These are phyloP conservation scores for Ramalina intermedia DNA, from an alignment of 495 filamentous ascomycete species.

Conservation along the genomic window DNA sequence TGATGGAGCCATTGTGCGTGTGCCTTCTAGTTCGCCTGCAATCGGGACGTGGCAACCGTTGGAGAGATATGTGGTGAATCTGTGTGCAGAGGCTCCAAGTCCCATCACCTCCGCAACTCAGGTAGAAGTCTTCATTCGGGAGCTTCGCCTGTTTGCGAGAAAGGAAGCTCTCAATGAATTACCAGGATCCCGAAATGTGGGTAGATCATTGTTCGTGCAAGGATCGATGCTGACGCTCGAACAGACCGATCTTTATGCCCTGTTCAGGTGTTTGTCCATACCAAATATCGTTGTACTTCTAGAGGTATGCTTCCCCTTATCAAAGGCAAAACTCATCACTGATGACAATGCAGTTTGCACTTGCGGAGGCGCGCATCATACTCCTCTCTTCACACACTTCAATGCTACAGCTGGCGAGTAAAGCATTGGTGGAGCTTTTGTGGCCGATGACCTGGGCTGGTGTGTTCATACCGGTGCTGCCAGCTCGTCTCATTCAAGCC, in stretches of 20 bases:
- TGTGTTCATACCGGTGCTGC: slow-evolving; percentile 84
- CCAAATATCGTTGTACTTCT: slow-evolving; percentile 85
- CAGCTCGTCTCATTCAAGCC: slow-evolving; percentile 72
- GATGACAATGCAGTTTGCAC: slow-evolving; percentile 42
- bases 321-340: background rate
- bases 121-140: slow-evolving; percentile 80
- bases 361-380: slow-evolving; percentile 91
- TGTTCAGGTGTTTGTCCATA: slow-evolving; percentile 79
- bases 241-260: slow-evolving; percentile 74
- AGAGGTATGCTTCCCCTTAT: slow-evolving; percentile 34
- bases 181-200: slow-evolving; percentile 67
- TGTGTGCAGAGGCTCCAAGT: slow-evolving; percentile 88
- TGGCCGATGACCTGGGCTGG: slow-evolving; percentile 88
- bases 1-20: slow-evolving; percentile 65
- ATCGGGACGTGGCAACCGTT: slow-evolving; percentile 94
- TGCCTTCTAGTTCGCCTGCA: slow-evolving; percentile 77
- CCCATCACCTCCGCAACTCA: slow-evolving; percentile 89
- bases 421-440: slow-evolving; percentile 66
- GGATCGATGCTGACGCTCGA: slow-evolving; percentile 14
- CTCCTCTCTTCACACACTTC: slow-evolving; percentile 87
- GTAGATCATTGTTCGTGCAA: slow-evolving; percentile 2
- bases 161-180: slow-evolving; percentile 91
- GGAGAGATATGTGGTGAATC: slow-evolving; percentile 93
- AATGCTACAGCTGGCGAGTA: slow-evolving; percentile 86
- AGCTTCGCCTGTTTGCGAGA: slow-evolving; percentile 79